These are phyloP conservation scores for Pythium guiyangense DNA, from an alignment of 352 stramenopile species.

Conservation along the genomic window DNA sequence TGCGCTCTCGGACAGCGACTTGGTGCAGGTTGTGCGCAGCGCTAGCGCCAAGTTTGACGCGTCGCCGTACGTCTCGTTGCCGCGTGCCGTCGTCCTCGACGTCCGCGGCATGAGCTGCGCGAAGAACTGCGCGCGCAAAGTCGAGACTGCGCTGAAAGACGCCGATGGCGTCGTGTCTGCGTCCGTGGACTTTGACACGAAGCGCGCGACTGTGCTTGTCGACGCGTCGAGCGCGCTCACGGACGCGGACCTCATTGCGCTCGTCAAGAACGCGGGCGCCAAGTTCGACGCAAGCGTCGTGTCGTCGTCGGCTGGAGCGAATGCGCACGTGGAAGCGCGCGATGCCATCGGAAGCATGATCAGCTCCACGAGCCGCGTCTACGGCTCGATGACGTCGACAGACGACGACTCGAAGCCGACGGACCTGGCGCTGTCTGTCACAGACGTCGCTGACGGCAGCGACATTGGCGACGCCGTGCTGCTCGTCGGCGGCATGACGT, in stretches of 20 bases:
- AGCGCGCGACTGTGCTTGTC: conserved; percentile 56
- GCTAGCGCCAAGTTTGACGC: conserved; percentile 64
- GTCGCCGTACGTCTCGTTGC: conserved; percentile 25
- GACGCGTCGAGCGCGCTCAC: conserved; percentile 52
- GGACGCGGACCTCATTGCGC: conserved; percentile 52
- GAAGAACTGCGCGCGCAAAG: conserved; percentile 66
- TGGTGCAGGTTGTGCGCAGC: conserved; percentile 50
- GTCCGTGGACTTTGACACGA: conserved; percentile 60
- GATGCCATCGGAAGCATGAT: neutral
- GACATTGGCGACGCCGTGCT: conserved; percentile 64
- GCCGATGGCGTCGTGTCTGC: conserved; percentile 60
- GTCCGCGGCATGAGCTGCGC: conserved; percentile 67
- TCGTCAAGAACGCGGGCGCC: conserved; percentile 29
- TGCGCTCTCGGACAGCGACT: conserved; percentile 37
- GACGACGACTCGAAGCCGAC: conserved; percentile 7
- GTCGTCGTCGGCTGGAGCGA: neutral
- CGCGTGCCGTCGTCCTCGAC: conserved; percentile 41
- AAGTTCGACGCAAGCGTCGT: conserved; percentile 44
- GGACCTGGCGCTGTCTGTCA: conserved; percentile 35
- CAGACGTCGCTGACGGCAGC: conserved; percentile 13
- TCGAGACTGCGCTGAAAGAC: conserved; percentile 55
- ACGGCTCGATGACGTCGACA: conserved; percentile 8
- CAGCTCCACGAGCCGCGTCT: conserved; percentile 5
- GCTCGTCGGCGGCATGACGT: conserved; percentile 89
- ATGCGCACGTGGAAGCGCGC: neutral